These are phyloP conservation scores for Podila horticola DNA, from an alignment of 192 early-diverging fungal species.

Conservation along the genomic window DNA sequence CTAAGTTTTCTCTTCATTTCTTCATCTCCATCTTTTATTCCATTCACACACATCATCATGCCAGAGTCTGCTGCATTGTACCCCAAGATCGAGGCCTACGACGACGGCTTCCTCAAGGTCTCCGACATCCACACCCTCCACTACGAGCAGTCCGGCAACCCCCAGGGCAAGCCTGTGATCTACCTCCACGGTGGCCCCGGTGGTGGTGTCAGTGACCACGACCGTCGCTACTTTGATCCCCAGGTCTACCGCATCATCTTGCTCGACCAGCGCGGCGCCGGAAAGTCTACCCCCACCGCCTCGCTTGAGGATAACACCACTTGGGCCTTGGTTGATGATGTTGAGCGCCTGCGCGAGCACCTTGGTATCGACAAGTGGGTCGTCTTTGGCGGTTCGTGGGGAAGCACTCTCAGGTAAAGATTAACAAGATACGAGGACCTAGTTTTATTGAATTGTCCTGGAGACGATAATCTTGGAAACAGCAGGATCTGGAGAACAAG, in stretches of 20 bases:
- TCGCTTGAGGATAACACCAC: constrained; percentile 73
- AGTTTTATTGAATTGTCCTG: too few relatives aligned
- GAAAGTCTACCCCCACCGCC: constrained; percentile 73
- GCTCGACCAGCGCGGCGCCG: constrained; percentile 75
- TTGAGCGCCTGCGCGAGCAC: constrained; percentile 70
- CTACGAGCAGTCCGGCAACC: constrained; percentile 74
- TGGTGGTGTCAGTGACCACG: constrained; percentile 63
- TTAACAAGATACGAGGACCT: background rate
- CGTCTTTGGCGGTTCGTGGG: constrained; percentile 82
- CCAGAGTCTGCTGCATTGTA: constrained; percentile 44
- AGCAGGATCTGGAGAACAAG: background rate
- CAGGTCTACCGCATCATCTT: constrained; percentile 70
- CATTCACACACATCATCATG: constrained; percentile 19
- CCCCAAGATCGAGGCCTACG: constrained; percentile 61
- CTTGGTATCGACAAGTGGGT: constrained; percentile 76
- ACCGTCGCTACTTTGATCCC: constrained; percentile 65
- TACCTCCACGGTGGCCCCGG: constrained; percentile 69
- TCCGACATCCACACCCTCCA: constrained; percentile 67
- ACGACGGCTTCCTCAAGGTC: constrained; percentile 65
- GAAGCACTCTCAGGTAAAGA: constrained; percentile 56
- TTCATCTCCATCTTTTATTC: background rate
- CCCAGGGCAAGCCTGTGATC: constrained; percentile 62
- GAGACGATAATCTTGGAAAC: background rate
- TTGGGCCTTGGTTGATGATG: constrained; percentile 71
- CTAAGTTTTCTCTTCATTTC: too few relatives aligned